Evolutionary conservation across 176 grass and related monocot species (phyloP).

Genomic region (Microstegium vimineum): DNA sequence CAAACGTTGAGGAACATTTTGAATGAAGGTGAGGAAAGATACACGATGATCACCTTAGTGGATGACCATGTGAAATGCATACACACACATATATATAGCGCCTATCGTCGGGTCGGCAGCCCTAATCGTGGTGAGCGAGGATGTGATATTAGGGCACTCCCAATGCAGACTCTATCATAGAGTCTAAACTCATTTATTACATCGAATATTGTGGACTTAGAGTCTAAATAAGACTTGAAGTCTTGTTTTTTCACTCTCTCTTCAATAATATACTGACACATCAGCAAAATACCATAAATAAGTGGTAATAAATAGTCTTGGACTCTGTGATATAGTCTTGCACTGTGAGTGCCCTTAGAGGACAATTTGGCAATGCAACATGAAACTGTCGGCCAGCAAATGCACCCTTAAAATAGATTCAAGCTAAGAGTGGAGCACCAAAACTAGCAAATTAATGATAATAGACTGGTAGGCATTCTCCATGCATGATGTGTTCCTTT

Average conservation of each 20-base stretch:
- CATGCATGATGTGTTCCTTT: neutral
- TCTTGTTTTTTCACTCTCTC: too few species aligned
- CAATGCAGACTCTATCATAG: too few species aligned
- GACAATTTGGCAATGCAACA: conserved; percentile 41
- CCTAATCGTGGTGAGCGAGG: conserved; percentile 31
- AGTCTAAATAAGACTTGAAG: too few species aligned
- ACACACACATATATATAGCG: conserved; percentile 16
- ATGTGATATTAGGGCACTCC: conserved; percentile 45
- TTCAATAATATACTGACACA: too few species aligned
- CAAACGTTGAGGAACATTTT: conserved; percentile 29
- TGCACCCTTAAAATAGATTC: conserved; percentile 25
- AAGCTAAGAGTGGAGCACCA: conserved; percentile 25
- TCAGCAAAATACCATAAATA: too few species aligned
- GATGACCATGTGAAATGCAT: conserved; percentile 10
- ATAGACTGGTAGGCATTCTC: neutral
- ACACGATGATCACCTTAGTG: neutral
- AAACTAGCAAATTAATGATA: conserved; percentile 22
- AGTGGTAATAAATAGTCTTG: too few species aligned
- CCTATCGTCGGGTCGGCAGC: neutral
- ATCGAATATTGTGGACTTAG: too few species aligned
- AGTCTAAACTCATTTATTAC: too few species aligned
- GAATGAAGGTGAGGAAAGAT: neutral
- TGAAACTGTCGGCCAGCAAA: conserved; percentile 45
- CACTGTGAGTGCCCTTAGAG: too few species aligned
- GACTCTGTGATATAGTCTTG: too few species aligned